Evolutionary conservation across 2,329 filamentous ascomycete species (phyloP).

Genomic region (Lojkania enalia): DNA sequence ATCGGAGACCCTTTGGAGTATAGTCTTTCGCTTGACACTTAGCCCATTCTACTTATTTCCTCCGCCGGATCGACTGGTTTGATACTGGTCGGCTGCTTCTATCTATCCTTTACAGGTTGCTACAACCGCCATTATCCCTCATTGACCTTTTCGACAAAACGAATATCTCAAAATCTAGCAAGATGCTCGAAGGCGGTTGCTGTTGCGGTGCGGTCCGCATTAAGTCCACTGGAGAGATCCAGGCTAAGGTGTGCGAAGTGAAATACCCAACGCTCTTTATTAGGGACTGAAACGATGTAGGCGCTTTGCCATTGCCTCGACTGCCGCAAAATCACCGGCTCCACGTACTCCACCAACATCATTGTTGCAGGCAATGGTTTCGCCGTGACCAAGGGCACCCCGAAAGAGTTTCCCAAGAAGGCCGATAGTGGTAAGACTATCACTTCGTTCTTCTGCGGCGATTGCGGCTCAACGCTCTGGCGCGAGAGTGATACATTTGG

Average conservation of each 20-base stretch:
- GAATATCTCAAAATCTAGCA: too few relatives aligned
- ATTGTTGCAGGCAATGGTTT: constrained; percentile 51
- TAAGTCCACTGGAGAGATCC: constrained; percentile 52
- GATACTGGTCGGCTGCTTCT: too few relatives aligned
- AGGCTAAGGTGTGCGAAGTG: constrained; percentile 50
- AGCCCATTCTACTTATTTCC: too few relatives aligned
- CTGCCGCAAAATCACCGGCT: constrained; percentile 59
- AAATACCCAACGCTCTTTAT: too few relatives aligned
- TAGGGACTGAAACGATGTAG: too few relatives aligned
- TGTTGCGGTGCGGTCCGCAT: constrained; percentile 56
- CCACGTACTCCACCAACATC: constrained; percentile 56
- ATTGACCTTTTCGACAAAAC: too few relatives aligned
- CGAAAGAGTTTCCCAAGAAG: constrained; percentile 57
- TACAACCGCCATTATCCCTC: too few relatives aligned
- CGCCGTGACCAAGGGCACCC: constrained; percentile 52
- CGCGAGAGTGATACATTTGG: constrained; percentile 45
- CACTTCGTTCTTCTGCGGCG: constrained; percentile 59
- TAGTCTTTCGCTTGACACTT: too few relatives aligned
- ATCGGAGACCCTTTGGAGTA: too few relatives aligned
- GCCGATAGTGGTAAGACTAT: constrained; percentile 59
- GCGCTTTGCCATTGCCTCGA: constrained; percentile 62
- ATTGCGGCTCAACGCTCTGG: constrained; percentile 60
- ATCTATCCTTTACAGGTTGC: too few relatives aligned
- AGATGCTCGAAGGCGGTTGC: constrained; percentile 55
- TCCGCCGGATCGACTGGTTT: too few relatives aligned